A percentile compares a stretch with the other conserved stretches of the same genome.
These are phyloP conservation scores for Rutstroemia sp. DNA, from an alignment of 2,329 filamentous ascomycete genomes.

Conservation along the genomic window DNA sequence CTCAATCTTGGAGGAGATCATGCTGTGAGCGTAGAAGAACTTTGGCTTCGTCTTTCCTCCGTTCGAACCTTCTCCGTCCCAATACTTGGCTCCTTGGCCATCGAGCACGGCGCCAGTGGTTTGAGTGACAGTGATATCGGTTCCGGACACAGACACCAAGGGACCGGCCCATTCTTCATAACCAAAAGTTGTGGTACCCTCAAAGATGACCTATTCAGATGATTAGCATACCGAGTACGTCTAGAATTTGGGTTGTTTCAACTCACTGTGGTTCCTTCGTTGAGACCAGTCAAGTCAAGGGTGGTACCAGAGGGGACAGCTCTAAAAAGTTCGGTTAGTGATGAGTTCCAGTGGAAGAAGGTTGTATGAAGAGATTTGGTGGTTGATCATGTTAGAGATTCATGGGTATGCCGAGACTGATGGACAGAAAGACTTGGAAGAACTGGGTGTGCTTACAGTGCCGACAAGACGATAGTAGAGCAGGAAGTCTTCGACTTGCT, in stretches of 20 bases:
- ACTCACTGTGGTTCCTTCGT: slow-evolving; percentile 34
- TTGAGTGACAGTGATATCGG: slow-evolving; percentile 44
- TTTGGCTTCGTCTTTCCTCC: slow-evolving; percentile 55
- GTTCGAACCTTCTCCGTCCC: slow-evolving; percentile 52
- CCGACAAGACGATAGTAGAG: slow-evolving; percentile 44
- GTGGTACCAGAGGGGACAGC: slow-evolving; percentile 50
- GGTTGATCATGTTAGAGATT: too few species aligned
- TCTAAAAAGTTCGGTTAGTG: background rate
- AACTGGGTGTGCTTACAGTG: slow-evolving; percentile 29
- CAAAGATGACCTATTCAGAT: slow-evolving; percentile 43
- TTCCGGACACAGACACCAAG: slow-evolving; percentile 53
- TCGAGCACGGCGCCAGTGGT: slow-evolving; percentile 46
- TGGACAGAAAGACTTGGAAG: too few species aligned
- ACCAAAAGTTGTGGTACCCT: slow-evolving; percentile 58
- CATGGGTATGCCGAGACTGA: too few species aligned
- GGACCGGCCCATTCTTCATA: slow-evolving; percentile 60
- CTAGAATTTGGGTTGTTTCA: background rate
- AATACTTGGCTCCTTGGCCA: slow-evolving; percentile 49
- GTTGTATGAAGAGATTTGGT: too few species aligned
- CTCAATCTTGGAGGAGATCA: slow-evolving; percentile 42
- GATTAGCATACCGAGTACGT: background rate
- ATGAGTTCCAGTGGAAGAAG: too few species aligned
- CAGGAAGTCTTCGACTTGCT: slow-evolving; percentile 44
- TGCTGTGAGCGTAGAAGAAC: slow-evolving; percentile 48
- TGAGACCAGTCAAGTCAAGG: slow-evolving; percentile 50